Conservation (phyloP, 176 grass and related monocot genomes). For the Cenchrus americanus region DNA sequence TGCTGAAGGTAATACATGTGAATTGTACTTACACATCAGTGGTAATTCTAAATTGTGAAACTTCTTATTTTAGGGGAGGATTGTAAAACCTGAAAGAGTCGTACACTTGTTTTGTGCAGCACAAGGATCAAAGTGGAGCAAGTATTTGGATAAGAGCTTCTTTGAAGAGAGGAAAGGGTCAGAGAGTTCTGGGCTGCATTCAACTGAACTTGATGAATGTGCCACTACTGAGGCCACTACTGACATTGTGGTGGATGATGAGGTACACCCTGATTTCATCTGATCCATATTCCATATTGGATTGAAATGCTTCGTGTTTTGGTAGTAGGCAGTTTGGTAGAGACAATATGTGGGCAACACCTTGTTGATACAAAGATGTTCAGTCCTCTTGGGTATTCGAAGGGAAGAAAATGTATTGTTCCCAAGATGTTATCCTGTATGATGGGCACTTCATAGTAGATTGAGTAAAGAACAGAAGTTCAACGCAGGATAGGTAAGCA, state of each 20-base stretch:
- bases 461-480: background rate
- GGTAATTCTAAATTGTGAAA: background rate
- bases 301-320: conserved; percentile 1
- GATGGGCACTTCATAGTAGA: conserved; percentile 1
- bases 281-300: conserved; percentile 36
- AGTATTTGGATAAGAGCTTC: conserved; percentile 55
- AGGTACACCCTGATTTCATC: conserved; percentile 84
- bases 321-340: conserved; percentile 19
- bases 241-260: conserved; percentile 62
- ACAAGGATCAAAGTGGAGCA: conserved; percentile 61
- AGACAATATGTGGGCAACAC: conserved; percentile 27
- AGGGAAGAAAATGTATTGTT: background rate
- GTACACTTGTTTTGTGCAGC: conserved; percentile 21
- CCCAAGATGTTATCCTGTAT: background rate
- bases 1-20: conserved; percentile 44
- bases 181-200: conserved; percentile 19
- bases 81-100: background rate
- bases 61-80: background rate
- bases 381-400: background rate
- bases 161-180: conserved; percentile 33
- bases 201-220: conserved; percentile 23
- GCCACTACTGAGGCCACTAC: conserved; percentile 31
- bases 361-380: background rate
- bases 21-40: conserved; percentile 24
- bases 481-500: conserved; percentile 11